A percentile compares a stretch with the other conserved stretches of the same genome.
Evolutionary conservation across 78 protist species (phyloP).

Genomic region (Dictyostelium intermedium): DNA sequence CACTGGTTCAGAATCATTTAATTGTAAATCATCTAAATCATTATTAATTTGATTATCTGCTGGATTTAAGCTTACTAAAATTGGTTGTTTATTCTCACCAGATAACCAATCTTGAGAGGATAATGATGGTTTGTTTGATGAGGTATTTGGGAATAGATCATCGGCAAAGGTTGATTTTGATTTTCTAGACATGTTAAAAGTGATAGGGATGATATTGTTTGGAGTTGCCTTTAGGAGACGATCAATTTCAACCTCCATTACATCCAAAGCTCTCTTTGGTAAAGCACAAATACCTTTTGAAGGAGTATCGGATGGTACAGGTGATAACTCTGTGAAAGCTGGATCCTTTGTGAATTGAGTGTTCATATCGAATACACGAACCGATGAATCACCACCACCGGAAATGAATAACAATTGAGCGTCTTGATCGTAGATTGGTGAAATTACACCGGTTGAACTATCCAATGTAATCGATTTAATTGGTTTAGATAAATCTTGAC

Average conservation of each 20-base stretch:
- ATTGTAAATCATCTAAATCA: background rate
- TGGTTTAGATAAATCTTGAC: conserved; percentile 59
- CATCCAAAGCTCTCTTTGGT: conserved; percentile 91
- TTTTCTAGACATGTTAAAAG: conserved; percentile 63
- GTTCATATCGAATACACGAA: conserved; percentile 90
- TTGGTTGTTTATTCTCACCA: conserved; percentile 60
- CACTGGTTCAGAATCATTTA: background rate
- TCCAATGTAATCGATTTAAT: conserved; percentile 77
- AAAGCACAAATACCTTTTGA: conserved; percentile 86
- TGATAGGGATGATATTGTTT: conserved; percentile 67
- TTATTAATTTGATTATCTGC: background rate
- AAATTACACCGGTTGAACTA: conserved; percentile 87
- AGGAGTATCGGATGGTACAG: conserved; percentile 87
- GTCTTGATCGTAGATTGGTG: conserved; percentile 95
- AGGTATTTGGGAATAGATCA: conserved; percentile 73
- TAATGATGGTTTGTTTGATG: conserved; percentile 31
- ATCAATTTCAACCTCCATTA: conserved; percentile 79
- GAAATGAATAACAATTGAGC: conserved; percentile 90
- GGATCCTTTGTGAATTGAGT: conserved; percentile 69
- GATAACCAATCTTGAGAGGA: conserved; percentile 44
- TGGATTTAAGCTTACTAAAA: conserved; percentile 38
- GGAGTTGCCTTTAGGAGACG: conserved; percentile 64
- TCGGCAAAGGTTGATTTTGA: conserved; percentile 44
- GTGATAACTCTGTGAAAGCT: conserved; percentile 52
- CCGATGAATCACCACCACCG: conserved; percentile 92